Base-by-base conservation (phyloP, 192 early-diverging fungal species). In the Entomortierella chlamydospora region DNA sequence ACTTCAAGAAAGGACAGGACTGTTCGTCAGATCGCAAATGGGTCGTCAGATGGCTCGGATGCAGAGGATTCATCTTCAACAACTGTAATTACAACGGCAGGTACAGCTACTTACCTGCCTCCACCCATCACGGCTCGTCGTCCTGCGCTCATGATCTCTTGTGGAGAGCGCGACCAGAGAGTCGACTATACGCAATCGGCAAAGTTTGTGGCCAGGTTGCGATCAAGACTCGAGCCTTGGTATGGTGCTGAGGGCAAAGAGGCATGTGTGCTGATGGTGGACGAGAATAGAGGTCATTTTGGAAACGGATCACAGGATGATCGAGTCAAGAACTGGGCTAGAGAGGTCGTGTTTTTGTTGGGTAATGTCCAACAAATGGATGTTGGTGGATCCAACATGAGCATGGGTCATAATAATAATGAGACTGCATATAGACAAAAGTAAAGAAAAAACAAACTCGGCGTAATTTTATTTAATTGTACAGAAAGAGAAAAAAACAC, bases 191-290 rank as follows among this genome's bases (percentile, higher is more conserved):
- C 90, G 81, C 94, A 98, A 64, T 93, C 94, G 1, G 68, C 93
- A n/a, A 97, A 98, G 71, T 98, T 87, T 81, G 91, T 96, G 33
- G 94, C 96, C 11, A 85, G 92, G 13, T 56, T 97, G 39, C 84
- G 72, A 29, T 69, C 58, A 1, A 68, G 79, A 13, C 51, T 76
- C 39, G 29, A 31, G 9, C 37, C 65, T 4, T 80, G 66, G 64
- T 80, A 73, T 69, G 62, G 68, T 33, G 13, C 42, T 37, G 65
- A 66, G 37, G 76, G 79, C 20, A 64, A 77, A 45, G 65, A 72
- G 15, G 51, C 54, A 15, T 72, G 67, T 39, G 59, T 88, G 28
- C 54, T 86, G 17, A 84, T 86, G 68, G 70, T 87, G 22, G 84
- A 89, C 47, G 64, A 78, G 25, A 83, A 87, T 52, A 62, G 72